phyloP scores from a whole-genome alignment of 2,329 filamentous ascomycete genomes.

The Diaporthe ilicicola region DNA sequence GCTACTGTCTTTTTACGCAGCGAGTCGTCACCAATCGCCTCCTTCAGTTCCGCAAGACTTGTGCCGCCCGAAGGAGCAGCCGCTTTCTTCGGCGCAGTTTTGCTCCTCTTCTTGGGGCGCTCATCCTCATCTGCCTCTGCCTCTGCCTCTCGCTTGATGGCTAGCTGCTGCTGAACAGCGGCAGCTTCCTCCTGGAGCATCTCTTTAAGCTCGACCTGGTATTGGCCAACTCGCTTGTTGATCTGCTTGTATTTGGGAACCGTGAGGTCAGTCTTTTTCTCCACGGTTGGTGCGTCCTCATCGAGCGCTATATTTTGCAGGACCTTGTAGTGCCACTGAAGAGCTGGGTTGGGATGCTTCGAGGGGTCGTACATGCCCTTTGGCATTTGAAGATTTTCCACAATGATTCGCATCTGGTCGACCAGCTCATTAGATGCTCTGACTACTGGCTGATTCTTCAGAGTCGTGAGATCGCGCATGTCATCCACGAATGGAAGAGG shows the following conservation, averaged over 20 bases:
- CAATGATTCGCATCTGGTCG: conserved; percentile 81
- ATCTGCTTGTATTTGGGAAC: conserved; percentile 87
- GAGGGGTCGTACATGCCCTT: conserved; percentile 83
- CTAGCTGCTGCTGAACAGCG: conserved; percentile 47
- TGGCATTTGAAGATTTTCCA: conserved; percentile 89
- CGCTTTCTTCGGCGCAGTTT: conserved; percentile 40
- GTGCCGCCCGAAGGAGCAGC: conserved; percentile 43
- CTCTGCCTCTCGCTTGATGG: conserved; percentile 62
- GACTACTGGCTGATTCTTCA: conserved; percentile 49
- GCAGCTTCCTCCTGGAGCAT: conserved; percentile 67
- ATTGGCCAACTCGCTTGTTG: conserved; percentile 83
- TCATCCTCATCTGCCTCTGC: conserved; percentile 48
- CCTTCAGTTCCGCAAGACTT: conserved; percentile 56
- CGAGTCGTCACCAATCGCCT: conserved; percentile 53
- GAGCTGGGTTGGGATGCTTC: conserved; percentile 88
- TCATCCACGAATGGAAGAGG: conserved; percentile 92
- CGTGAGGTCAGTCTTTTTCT: conserved; percentile 76
- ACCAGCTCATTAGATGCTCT: conserved; percentile 75
- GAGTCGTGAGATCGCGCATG: conserved; percentile 75
- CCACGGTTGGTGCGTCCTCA: conserved; percentile 85
- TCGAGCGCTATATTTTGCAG: conserved; percentile 90
- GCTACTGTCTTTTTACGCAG: conserved; percentile 64
- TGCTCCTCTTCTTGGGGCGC: conserved; percentile 57
- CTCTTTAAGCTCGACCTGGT: conserved; percentile 80
- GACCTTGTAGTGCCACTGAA: conserved; percentile 98